These are phyloP conservation scores for Balamuthia mandrillaris DNA, from an alignment of 208 protist genomes.

Conservation along the genomic window DNA sequence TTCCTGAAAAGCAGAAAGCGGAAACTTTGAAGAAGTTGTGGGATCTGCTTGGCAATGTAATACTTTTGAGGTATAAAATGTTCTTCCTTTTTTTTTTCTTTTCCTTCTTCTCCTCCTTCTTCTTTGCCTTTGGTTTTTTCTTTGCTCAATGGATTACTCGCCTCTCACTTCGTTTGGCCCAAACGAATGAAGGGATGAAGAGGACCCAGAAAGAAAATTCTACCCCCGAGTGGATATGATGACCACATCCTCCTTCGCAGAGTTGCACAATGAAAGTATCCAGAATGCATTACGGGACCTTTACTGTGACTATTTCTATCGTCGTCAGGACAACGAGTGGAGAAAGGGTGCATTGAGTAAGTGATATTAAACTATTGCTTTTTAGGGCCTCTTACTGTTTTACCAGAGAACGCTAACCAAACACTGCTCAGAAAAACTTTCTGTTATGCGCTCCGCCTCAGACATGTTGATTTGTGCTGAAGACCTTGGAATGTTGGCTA, in stretches of 20 bases:
- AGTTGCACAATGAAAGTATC: constrained; percentile 34
- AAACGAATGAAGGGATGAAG: not conserved
- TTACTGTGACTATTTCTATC: constrained; percentile 65
- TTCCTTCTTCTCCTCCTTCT: not conserved
- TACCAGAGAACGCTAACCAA: no score
- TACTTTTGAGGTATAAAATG: constrained; percentile 39
- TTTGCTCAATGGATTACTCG: not conserved
- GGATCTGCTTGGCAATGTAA: constrained; percentile 46
- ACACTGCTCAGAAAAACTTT: no score
- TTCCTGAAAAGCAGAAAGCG: not conserved
- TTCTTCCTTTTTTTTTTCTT: not conserved
- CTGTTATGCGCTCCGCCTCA: constrained; percentile 19
- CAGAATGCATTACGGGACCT: constrained; percentile 52
- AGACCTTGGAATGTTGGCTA: constrained; percentile 74
- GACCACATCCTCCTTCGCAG: constrained; percentile 56
- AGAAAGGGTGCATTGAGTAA: constrained; percentile 5
- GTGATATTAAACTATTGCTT: no score
- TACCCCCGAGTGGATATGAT: constrained; percentile 62
- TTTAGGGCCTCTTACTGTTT: no score
- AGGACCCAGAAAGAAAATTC: constrained; percentile 45
- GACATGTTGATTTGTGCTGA: constrained; percentile 80
- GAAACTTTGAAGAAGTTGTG: constrained; percentile 21
- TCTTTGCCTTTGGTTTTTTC: not conserved
- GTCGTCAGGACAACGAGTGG: constrained; percentile 29
- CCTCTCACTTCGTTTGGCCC: not conserved